Evolutionary conservation across 129 eudicot species (phyloP), one percentile per base, ranked within the genome.

Genomic region (Lactuca sativa): DNA sequence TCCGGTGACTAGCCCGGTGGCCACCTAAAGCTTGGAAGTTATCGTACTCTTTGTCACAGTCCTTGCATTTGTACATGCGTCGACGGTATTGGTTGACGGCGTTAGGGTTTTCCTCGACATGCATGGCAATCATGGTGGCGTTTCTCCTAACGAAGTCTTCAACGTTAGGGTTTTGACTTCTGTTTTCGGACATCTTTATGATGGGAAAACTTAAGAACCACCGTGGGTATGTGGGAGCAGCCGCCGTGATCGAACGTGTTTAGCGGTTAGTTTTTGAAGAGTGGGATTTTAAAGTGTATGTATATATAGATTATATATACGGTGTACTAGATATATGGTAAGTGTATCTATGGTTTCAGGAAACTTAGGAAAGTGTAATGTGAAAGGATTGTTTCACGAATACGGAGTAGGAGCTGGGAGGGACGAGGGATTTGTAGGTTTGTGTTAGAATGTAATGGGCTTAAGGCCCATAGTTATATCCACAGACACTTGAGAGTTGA

Each of bases 21-120:
- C 74, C 74, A 0, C 74, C 74, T 0, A 70, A 57, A 5, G 74
- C 74, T 58, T 70, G 74, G 49, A 70, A 70, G 7, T 31, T 70
- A 34, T n/a, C 16, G n/a, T 70, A 70, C 66, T 70, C 66, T 2
- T 70, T 70, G 66, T 70, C 0, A 56, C 74, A 70, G 21, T 70
- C 74, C 25, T 44, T 70, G 55, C 66, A 70, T 56, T 70, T 70
- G 66, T 70, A 70, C 33, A n/a, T 6, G 16, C 33, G 57, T 13
- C 47, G 57, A 3, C 2, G 4, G 53, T 7, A 1, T 4, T 31
- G 52, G 7, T 3, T 40, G 56, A 38, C 8, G 7, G 56, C 9
- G 9, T 14, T 41, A 30, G 74, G 74, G 17, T 70, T 57, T 30
- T 57, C 74, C 2, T 14, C 47, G 0, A 51, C 34, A 8, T 58